Conservation (phyloP, 2,329 filamentous ascomycete genomes). For the Xylaria sp. region DNA sequence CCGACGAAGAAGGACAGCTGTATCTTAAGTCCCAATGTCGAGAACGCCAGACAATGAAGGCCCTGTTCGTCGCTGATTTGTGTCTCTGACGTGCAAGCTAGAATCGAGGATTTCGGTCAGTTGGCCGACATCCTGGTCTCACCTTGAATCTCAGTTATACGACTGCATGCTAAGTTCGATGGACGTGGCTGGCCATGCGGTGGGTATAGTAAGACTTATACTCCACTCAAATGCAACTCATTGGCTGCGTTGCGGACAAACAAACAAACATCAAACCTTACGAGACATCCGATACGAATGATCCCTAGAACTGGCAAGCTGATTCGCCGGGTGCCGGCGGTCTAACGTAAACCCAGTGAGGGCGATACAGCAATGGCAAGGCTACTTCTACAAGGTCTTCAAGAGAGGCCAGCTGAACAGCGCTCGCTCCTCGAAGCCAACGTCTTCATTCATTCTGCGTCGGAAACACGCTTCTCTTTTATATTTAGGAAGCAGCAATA, state of each 20-base stretch:
- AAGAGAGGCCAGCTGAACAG: background rate
- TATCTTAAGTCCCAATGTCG: conserved; percentile 41
- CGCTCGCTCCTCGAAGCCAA: background rate
- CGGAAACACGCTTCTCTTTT: background rate
- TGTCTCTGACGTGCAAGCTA: conserved; percentile 16
- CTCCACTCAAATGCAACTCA: background rate
- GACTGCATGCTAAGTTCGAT: background rate
- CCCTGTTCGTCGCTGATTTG: conserved; percentile 37
- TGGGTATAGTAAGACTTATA: background rate
- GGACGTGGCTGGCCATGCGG: background rate
- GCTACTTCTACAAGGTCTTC: background rate
- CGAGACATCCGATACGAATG: background rate
- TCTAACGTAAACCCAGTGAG: background rate
- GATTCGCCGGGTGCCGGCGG: background rate
- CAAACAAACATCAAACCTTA: background rate
- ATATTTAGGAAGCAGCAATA: background rate
- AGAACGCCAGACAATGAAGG: conserved; percentile 40
- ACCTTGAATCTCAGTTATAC: background rate
- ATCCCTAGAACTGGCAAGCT: background rate
- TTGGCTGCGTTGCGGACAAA: background rate
- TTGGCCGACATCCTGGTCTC: background rate
- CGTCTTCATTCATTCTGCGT: background rate
- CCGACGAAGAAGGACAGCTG: conserved; percentile 32
- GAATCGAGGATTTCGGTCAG: conserved; percentile 1
- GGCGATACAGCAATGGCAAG: background rate